Percentiles rank a stretch among this genome's conserved stretches.
phyloP scores from a whole-genome alignment of 2,329 filamentous ascomycete genomes.

The Talaromyces sp. region DNA sequence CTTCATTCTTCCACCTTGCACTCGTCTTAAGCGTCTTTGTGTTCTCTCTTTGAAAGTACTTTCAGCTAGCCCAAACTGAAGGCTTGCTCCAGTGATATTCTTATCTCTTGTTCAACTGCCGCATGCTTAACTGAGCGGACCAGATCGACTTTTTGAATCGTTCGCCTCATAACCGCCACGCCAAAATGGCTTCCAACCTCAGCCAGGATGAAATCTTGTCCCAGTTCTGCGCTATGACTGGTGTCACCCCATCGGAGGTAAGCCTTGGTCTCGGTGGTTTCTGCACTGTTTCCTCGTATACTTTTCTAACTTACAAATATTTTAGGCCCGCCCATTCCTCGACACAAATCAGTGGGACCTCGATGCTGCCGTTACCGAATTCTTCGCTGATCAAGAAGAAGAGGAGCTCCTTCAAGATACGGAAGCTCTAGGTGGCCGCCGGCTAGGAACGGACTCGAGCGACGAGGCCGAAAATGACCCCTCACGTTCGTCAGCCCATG shows the following conservation, averaged over 20 bases:
- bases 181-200: conserved; percentile 34
- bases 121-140: neutral
- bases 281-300: neutral
- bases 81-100: neutral
- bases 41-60: neutral
- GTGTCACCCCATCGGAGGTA: conserved; percentile 50
- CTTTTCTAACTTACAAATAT: neutral
- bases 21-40: neutral
- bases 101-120: neutral
- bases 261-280: conserved; percentile 8
- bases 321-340: conserved; percentile 65
- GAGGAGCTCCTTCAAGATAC: conserved; percentile 32
- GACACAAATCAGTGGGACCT: conserved; percentile 64
- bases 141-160: neutral
- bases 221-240: conserved; percentile 58
- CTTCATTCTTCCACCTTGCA: conserved; percentile 2
- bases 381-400: conserved; percentile 52
- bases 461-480: conserved; percentile 30
- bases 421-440: conserved; percentile 26
- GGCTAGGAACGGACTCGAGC: conserved; percentile 23
- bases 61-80: neutral
- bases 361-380: conserved; percentile 59
- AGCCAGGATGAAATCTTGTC: conserved; percentile 44
- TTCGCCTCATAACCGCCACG: conserved; percentile 10
- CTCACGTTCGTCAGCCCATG: conserved; percentile 31